Evolutionary conservation across 805 yeast species (phyloP).

Genomic region (Lipomyces lipofer): DNA sequence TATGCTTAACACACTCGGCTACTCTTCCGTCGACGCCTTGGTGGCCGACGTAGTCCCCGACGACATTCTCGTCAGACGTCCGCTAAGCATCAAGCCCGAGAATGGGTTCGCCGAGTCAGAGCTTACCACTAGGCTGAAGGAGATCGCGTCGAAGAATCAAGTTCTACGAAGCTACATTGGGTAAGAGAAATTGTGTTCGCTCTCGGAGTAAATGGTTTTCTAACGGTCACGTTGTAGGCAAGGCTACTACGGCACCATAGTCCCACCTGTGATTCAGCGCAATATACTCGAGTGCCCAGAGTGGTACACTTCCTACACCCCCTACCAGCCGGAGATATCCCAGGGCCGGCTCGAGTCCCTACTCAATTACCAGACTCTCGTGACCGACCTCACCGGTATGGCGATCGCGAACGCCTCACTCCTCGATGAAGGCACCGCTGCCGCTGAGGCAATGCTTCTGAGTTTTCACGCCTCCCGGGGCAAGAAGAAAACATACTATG

Average conservation of each 20-base stretch:
- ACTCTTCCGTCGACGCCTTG: slow-evolving; percentile 67
- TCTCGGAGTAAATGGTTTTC: not conserved
- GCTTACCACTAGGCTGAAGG: slow-evolving; percentile 66
- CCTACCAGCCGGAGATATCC: slow-evolving; percentile 96
- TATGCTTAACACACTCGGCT: slow-evolving; percentile 70
- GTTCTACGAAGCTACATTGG: slow-evolving; percentile 80
- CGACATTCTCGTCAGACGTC: slow-evolving; percentile 68
- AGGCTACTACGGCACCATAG: slow-evolving; percentile 87
- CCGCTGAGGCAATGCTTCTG: slow-evolving; percentile 93
- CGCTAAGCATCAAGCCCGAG: slow-evolving; percentile 62
- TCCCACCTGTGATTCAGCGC: slow-evolving; percentile 92
- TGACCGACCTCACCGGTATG: slow-evolving; percentile 87
- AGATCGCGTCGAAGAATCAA: slow-evolving; percentile 73
- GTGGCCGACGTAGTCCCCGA: slow-evolving; percentile 74
- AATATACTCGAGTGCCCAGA: slow-evolving; percentile 91
- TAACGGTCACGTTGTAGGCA: slow-evolving; percentile 41
- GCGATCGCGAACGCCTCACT: slow-evolving; percentile 94
- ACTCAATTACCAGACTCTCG: slow-evolving; percentile 88
- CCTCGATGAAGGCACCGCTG: slow-evolving; percentile 95
- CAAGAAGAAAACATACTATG: slow-evolving; percentile 66
- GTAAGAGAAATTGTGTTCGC: too few species aligned
- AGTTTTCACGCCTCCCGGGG: slow-evolving; percentile 66
- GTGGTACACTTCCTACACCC: slow-evolving; percentile 98
- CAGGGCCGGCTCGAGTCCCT: slow-evolving; percentile 93
- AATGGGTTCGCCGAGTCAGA: slow-evolving; percentile 80